Conservation (phyloP, 2,329 filamentous ascomycete species). For the Trichoderma aggressivum region DNA sequence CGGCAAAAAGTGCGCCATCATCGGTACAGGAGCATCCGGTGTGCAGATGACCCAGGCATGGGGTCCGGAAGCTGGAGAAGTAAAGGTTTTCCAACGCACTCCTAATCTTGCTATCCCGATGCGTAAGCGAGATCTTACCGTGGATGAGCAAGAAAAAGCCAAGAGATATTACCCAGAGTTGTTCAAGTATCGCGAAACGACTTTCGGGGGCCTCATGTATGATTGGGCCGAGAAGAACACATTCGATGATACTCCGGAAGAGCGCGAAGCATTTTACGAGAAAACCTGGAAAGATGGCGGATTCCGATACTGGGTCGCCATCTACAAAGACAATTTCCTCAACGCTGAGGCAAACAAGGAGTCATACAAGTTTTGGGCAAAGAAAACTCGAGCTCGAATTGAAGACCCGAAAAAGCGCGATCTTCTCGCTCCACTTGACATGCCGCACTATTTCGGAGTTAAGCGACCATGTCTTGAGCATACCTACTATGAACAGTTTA, state of each 20-base stretch:
- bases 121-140: constrained; percentile 44
- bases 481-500: constrained; percentile 48
- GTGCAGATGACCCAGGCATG: constrained; percentile 63
- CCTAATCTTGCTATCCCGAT: constrained; percentile 65
- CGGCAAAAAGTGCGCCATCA: constrained; percentile 58
- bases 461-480: constrained; percentile 47
- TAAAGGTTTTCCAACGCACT: constrained; percentile 64
- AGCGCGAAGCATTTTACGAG: constrained; percentile 49
- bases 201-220: constrained; percentile 58
- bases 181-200: constrained; percentile 50
- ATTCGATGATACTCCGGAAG: constrained; percentile 50
- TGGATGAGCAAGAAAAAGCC: constrained; percentile 38
- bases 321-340: constrained; percentile 52
- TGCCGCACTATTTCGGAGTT: constrained; percentile 52
- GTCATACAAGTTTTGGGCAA: constrained; percentile 54
- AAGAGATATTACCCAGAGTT: constrained; percentile 48
- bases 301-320: constrained; percentile 52
- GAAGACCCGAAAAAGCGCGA: constrained; percentile 47
- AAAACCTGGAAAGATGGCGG: constrained; percentile 49
- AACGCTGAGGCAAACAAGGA: constrained; percentile 48
- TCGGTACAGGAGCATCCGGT: constrained; percentile 63
- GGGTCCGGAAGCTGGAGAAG: constrained; percentile 47
- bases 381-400: constrained; percentile 49
- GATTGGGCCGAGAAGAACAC: constrained; percentile 53
- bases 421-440: constrained; percentile 49